Conservation (phyloP, 805 yeast species). For the Wickerhamomyces queroliae region DNA sequence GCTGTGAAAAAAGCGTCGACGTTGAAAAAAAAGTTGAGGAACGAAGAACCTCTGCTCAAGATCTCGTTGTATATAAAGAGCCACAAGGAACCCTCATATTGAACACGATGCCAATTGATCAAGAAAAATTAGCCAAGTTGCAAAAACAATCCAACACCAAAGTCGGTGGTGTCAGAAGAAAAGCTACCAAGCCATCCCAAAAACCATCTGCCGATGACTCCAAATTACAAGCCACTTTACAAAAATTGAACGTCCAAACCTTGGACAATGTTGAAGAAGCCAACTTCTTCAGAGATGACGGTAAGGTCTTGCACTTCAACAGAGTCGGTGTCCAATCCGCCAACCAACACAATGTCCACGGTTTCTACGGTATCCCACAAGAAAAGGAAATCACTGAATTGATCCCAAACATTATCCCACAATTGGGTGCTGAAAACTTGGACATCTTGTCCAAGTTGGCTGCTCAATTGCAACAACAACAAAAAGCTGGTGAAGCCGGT, state of each 20-base stretch:
- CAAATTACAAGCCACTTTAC: slow-evolving; percentile 83
- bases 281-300: slow-evolving; percentile 95
- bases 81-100: too few species aligned
- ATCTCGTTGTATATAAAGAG: too few species aligned
- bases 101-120: slow-evolving; percentile 80
- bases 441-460: slow-evolving; percentile 86
- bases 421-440: slow-evolving; percentile 93
- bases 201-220: slow-evolving; percentile 78
- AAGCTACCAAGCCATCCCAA: slow-evolving; percentile 71
- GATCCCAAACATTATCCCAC: slow-evolving; percentile 91
- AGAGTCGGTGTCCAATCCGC: slow-evolving; percentile 96
- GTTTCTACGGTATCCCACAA: slow-evolving; percentile 92
- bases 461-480: slow-evolving; percentile 69
- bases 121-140: slow-evolving; percentile 89
- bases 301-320: slow-evolving; percentile 92
- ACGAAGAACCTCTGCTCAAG: too few species aligned
- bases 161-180: slow-evolving; percentile 85
- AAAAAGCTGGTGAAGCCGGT: slow-evolving; percentile 38
- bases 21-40: background rate
- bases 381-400: slow-evolving; percentile 89
- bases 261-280: slow-evolving; percentile 93
- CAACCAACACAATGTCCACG: slow-evolving; percentile 84
- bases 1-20: slow-evolving; percentile 1
- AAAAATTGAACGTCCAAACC: slow-evolving; percentile 84
- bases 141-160: slow-evolving; percentile 82